Evolutionary conservation across 2,329 filamentous ascomycete species (phyloP).

Genomic region (Corniculantispora saksenae): DNA sequence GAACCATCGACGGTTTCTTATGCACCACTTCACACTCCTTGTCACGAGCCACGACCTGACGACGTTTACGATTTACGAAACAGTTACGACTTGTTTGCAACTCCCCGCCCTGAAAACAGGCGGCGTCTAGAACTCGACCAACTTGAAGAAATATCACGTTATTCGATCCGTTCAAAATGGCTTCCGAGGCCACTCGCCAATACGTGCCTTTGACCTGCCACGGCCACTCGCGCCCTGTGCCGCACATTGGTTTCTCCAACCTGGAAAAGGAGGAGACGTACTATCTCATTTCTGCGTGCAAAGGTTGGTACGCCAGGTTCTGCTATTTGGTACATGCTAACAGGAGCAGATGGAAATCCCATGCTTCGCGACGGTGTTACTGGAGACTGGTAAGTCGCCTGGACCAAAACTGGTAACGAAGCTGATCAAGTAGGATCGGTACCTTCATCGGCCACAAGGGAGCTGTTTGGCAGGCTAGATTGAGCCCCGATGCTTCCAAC

Average conservation of each 20-base stretch:
- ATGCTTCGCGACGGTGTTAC: slow-evolving; percentile 97
- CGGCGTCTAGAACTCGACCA: not conserved
- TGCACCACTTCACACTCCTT: slow-evolving; percentile 2
- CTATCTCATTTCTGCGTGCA: slow-evolving; percentile 91
- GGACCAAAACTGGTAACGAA: slow-evolving; percentile 23
- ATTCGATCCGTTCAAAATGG: slow-evolving; percentile 29
- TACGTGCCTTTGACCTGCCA: slow-evolving; percentile 92
- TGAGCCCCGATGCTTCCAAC: slow-evolving; percentile 83
- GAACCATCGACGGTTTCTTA: not conserved
- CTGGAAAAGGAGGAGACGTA: slow-evolving; percentile 81
- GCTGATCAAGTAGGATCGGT: slow-evolving; percentile 80
- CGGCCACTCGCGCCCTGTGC: slow-evolving; percentile 88
- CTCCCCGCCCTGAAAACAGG: not conserved
- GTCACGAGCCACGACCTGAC: slow-evolving; percentile 7
- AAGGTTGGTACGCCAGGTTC: slow-evolving; percentile 55
- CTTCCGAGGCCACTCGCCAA: slow-evolving; percentile 45
- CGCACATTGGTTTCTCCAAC: slow-evolving; percentile 86
- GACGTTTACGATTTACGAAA: slow-evolving; percentile 16
- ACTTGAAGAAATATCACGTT: not conserved
- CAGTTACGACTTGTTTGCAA: slow-evolving; percentile 10
- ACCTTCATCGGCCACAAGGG: slow-evolving; percentile 98
- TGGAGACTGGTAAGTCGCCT: slow-evolving; percentile 73
- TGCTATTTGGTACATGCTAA: slow-evolving; percentile 26
- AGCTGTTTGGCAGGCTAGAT: slow-evolving; percentile 91
- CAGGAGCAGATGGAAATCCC: slow-evolving; percentile 80